Evolutionary conservation across 169 alveolate species (phyloP), one percentile per base, ranked within the genome.

Genomic region (Plasmodium ovale): DNA sequence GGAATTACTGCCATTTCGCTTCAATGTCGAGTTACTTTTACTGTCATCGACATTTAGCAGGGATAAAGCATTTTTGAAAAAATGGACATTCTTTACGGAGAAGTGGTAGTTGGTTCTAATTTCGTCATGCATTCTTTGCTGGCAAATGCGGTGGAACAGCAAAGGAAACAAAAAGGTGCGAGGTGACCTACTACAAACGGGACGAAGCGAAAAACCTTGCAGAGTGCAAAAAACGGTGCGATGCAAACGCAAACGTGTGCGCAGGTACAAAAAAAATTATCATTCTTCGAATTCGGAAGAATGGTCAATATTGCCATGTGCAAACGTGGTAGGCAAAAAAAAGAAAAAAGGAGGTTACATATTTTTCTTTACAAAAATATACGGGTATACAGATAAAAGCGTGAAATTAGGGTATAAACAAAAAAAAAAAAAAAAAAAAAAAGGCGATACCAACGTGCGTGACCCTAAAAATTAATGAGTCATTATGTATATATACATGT

Each of bases 41-140:
- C n/a, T 51, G 44, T 79, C 89, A 39, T 79, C 89, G 35, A 79
- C 84, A 69, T 58, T 79, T 25, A 79, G 44, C 21, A 79, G 49
- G 12, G 89, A 29, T 70, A 79, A 79, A 25, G 89, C 89, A 19
- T 69, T 79, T 67, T 79, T 79, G 29, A 79, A 79, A 69, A 79
- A 79, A 59, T 65, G 62, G 3, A 79, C 82, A 25, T 79, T 79
- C 5, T 79, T 79, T 25, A 79, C 89, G 6, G 89, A 79, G 44
- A 79, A 65, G 59, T 79, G 21, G 59, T 79, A 79, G 54, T 67
- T 51, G n/a, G 54, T 49, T 4, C 25, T 67, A 29, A 58, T 65
- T 1, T 64, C 89, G 25, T 35, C 42, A 16, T 79, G 49, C 89
- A 79, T 79, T 1, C 25, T 79, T 14, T 54, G 14, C 23, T 54